Evolutionary conservation across 1,284 basidiomycete species (phyloP).

Genomic region (Tilletia horrida): DNA sequence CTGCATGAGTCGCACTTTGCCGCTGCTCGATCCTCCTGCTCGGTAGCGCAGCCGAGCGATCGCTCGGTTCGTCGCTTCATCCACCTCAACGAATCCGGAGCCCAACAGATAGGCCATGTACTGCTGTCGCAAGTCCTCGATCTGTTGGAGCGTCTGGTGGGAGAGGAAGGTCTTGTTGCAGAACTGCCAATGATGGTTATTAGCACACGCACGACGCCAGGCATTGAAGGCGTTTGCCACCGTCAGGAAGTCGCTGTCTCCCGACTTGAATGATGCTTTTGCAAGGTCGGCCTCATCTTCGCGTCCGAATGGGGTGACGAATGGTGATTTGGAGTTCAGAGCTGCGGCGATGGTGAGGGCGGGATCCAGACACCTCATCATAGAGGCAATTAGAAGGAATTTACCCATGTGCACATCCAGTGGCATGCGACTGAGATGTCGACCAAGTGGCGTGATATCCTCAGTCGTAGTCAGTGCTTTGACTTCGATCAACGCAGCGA

Average conservation of each 20-base stretch:
- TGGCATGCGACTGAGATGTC: conserved; percentile 83
- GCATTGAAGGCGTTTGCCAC: conserved; percentile 84
- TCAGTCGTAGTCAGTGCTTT: conserved; percentile 78
- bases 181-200: conserved; percentile 61
- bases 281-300: conserved; percentile 83
- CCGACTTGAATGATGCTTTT: conserved; percentile 74
- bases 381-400: conserved; percentile 78
- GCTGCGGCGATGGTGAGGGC: conserved; percentile 89
- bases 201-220: conserved; percentile 78
- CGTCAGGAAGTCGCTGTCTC: conserved; percentile 94
- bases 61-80: conserved; percentile 67
- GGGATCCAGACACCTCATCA: conserved; percentile 88
- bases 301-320: conserved; percentile 76
- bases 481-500: conserved; percentile 86
- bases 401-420: conserved; percentile 96
- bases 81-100: conserved; percentile 75
- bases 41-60: conserved; percentile 63
- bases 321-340: conserved; percentile 88
- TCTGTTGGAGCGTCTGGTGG: conserved; percentile 86
- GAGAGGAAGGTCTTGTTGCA: conserved; percentile 82
- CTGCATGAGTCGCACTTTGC: conserved; percentile 67
- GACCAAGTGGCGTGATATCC: conserved; percentile 92
- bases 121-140: conserved; percentile 93
- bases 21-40: conserved; percentile 57
- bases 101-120: conserved; percentile 77